Conservation (phyloP, 2,329 filamentous ascomycete genomes). For the Epichloe baconii region DNA sequence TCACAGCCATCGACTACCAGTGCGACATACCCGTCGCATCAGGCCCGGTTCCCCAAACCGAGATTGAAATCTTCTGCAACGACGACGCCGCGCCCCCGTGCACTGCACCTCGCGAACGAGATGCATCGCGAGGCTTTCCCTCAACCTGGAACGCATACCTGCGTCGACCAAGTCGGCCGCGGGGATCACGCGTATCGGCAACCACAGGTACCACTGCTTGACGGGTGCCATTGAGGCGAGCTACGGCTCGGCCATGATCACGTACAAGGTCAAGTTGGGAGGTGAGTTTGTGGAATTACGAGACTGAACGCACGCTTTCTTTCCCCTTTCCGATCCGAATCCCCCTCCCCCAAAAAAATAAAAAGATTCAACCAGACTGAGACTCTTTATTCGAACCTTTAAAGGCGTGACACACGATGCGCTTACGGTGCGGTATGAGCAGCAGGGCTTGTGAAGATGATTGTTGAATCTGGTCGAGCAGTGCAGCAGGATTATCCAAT, state of each 20-base stretch:
- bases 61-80: slow-evolving; percentile 25
- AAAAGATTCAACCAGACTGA: no score
- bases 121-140: slow-evolving; percentile 20
- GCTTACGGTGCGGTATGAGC: slow-evolving; percentile 23
- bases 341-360: no score
- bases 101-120: slow-evolving; percentile 18
- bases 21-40: slow-evolving; percentile 24
- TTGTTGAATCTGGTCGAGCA: no score
- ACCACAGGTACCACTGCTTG: slow-evolving; percentile 24
- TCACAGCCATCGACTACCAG: slow-evolving; percentile 24
- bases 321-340: no score
- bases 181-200: slow-evolving; percentile 20
- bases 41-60: slow-evolving; percentile 22
- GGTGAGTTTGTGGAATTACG: slow-evolving; percentile 12
- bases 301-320: not conserved
- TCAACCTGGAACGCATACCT: slow-evolving; percentile 23
- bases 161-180: slow-evolving; percentile 17
- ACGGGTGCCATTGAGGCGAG: slow-evolving; percentile 23
- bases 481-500: no score
- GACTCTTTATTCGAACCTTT: not conserved
- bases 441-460: not conserved
- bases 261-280: slow-evolving; percentile 24
- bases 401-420: slow-evolving; percentile 25
- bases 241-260: slow-evolving; percentile 26
- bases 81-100: slow-evolving; percentile 18